These are phyloP conservation scores for Puya raimondii DNA, from an alignment of 176 grass and related monocot species.

Conservation along the genomic window DNA sequence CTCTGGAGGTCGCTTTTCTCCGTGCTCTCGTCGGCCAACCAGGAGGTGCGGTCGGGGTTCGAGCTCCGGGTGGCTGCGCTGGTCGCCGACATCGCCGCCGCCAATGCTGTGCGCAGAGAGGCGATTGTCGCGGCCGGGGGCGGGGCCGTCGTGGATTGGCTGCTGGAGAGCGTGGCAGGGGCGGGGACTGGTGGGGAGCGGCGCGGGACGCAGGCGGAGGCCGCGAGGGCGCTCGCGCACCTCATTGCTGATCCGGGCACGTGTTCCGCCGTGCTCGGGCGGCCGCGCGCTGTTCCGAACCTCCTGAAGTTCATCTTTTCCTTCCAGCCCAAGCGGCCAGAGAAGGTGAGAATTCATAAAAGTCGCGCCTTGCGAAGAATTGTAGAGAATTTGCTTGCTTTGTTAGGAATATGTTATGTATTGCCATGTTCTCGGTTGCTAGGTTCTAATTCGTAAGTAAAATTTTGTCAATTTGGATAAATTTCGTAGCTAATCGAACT, in stretches of 20 bases:
- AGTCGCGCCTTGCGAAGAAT: too few species aligned
- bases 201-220: slow-evolving; percentile 55
- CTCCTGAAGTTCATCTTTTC: slow-evolving; percentile 93
- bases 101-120: slow-evolving; percentile 45
- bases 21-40: slow-evolving; percentile 78
- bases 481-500: too few species aligned
- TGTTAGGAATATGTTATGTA: too few species aligned
- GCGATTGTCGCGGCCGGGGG: slow-evolving; percentile 70
- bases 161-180: slow-evolving; percentile 56
- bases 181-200: slow-evolving; percentile 5
- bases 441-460: too few species aligned
- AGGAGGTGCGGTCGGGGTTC: slow-evolving; percentile 79
- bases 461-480: too few species aligned
- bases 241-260: slow-evolving; percentile 55
- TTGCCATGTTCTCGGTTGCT: too few species aligned
- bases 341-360: slow-evolving; percentile 39
- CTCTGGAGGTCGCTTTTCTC: slow-evolving; percentile 69
- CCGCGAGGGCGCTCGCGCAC: slow-evolving; percentile 73
- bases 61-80: slow-evolving; percentile 85
- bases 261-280: slow-evolving; percentile 48
- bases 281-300: slow-evolving; percentile 54
- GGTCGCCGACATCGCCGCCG: slow-evolving; percentile 75
- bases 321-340: slow-evolving; percentile 64
- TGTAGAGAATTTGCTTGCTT: too few species aligned
- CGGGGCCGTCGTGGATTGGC: slow-evolving; percentile 79